phyloP scores from a whole-genome alignment of 768 basidiomycete genomes.

The Trametes cubensis region DNA sequence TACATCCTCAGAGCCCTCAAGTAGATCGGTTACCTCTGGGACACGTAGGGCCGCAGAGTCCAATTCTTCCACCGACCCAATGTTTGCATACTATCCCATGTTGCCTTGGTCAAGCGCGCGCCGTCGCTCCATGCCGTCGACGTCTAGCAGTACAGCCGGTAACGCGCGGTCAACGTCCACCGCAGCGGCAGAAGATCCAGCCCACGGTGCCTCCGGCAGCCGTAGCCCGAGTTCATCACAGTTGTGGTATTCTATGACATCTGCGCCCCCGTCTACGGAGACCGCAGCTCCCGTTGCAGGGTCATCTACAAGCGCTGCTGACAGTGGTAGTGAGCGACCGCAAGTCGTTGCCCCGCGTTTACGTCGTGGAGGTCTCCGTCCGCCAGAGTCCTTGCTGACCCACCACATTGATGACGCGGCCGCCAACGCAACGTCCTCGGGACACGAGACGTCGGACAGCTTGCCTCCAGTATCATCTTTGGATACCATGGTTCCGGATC shows the following conservation, averaged over 20 bases:
- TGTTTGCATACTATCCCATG: background rate
- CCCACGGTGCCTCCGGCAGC: background rate
- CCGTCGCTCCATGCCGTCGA: background rate
- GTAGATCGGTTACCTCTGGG: conserved; percentile 3
- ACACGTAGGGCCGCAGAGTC: conserved; percentile 11
- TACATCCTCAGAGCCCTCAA: background rate
- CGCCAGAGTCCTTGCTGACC: conserved; percentile 62
- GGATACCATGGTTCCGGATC: background rate
- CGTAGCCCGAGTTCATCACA: conserved; percentile 28
- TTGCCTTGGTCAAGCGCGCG: conserved; percentile 5
- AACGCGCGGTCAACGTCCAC: background rate
- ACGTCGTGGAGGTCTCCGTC: conserved; percentile 66
- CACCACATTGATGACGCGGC: conserved; percentile 12
- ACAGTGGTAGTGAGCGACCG: conserved; percentile 18
- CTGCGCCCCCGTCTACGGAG: conserved; percentile 8
- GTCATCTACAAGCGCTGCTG: conserved; percentile 4
- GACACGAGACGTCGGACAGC: background rate
- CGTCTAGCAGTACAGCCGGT: background rate
- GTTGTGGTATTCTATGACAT: conserved; percentile 29
- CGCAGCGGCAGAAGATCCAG: background rate
- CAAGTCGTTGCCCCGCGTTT: conserved; percentile 48
- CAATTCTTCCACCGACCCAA: background rate
- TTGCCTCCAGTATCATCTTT: background rate
- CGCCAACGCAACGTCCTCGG: background rate
- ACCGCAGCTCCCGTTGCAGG: background rate